Evolutionary conservation across 2,329 filamentous ascomycete genomes (phyloP).

Genomic region (Scytalidium lignicola): DNA sequence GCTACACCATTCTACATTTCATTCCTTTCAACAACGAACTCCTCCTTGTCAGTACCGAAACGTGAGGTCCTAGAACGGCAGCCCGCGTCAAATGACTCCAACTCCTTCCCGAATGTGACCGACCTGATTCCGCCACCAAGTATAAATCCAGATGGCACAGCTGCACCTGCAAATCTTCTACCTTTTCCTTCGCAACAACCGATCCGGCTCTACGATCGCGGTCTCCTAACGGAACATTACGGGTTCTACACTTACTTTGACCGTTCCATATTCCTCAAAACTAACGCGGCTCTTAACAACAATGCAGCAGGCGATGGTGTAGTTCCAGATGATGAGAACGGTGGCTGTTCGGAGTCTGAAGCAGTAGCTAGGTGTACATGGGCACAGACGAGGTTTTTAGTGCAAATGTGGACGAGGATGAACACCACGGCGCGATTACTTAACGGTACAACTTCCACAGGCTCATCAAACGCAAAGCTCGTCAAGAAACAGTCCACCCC

Average conservation of each 20-base stretch:
- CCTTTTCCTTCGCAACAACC: conserved; percentile 70
- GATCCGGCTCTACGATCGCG: conserved; percentile 79
- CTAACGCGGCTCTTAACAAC: conserved; percentile 42
- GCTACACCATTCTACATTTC: conserved; percentile 85
- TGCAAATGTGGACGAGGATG: conserved; percentile 59
- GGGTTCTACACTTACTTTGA: conserved; percentile 92
- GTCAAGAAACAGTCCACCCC: conserved; percentile 10
- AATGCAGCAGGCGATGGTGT: conserved; percentile 33
- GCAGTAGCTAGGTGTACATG: conserved; percentile 54
- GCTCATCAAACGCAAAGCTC: neutral
- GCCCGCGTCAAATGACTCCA: conserved; percentile 6
- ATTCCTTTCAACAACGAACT: conserved; percentile 48
- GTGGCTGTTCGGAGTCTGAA: conserved; percentile 48
- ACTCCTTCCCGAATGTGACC: conserved; percentile 36
- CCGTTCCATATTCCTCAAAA: conserved; percentile 76
- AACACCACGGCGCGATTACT: conserved; percentile 39
- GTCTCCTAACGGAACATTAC: conserved; percentile 76
- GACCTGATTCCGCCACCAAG: conserved; percentile 58
- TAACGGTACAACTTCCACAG: conserved; percentile 14
- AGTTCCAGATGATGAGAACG: conserved; percentile 45
- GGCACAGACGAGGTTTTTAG: conserved; percentile 55
- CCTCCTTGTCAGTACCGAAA: conserved; percentile 24
- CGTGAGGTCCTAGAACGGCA: conserved; percentile 12
- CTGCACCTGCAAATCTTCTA: conserved; percentile 66
- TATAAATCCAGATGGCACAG: conserved; percentile 63